Percentiles rank a stretch among this genome's conserved stretches.
phyloP scores from a whole-genome alignment of 352 stramenopile species.

The Globisporangium orthogonon region DNA sequence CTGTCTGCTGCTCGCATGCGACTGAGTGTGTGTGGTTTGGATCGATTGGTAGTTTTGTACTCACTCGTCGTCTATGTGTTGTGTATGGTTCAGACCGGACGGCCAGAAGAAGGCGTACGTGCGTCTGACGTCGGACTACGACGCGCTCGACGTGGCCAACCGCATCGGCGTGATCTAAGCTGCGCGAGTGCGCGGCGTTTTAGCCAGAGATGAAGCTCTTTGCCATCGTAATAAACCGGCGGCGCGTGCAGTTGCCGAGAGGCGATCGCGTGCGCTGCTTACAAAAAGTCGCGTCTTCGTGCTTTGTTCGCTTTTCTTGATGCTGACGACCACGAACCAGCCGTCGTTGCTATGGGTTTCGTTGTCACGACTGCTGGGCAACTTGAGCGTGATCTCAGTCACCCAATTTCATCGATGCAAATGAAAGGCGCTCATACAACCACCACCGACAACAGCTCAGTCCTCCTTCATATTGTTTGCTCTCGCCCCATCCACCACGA shows the following conservation, averaged over 20 bases:
- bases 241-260: constrained; percentile 8
- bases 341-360: too few relatives aligned
- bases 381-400: too few relatives aligned
- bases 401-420: too few relatives aligned
- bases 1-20: constrained; percentile 6
- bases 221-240: constrained; percentile 53
- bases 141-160: constrained; percentile 99
- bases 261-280: constrained; percentile 9
- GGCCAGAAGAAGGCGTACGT: constrained; percentile 99
- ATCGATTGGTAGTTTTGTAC: constrained; percentile 11
- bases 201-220: constrained; percentile 39
- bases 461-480: too few relatives aligned
- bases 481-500: background rate
- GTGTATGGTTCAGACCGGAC: constrained; percentile 89
- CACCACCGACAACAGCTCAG: too few relatives aligned
- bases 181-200: constrained; percentile 18
- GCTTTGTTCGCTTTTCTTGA: background rate
- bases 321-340: too few relatives aligned
- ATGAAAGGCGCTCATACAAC: too few relatives aligned
- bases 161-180: constrained; percentile 99
- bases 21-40: constrained; percentile 13
- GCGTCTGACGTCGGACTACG: constrained; percentile 97
- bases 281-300: background rate
- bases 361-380: too few relatives aligned
- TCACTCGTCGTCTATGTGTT: constrained; percentile 12